These are phyloP conservation scores for Alternaria novae-zelandiae DNA, from an alignment of 2,329 filamentous ascomycete species.

Conservation along the genomic window DNA sequence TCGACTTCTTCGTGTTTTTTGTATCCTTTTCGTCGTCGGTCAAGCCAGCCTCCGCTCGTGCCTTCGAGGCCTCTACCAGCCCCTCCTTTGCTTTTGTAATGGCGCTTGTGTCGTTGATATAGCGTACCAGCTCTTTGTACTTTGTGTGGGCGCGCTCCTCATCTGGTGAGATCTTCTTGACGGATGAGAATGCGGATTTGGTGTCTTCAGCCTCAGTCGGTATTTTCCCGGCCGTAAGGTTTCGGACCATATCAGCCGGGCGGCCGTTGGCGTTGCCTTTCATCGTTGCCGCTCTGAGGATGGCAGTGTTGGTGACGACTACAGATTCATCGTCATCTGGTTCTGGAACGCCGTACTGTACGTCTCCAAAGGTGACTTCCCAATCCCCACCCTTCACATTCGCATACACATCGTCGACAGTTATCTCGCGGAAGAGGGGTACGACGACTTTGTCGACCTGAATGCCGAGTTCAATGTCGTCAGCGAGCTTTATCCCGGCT, in stretches of 20 bases:
- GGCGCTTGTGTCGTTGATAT: slow-evolving; percentile 40
- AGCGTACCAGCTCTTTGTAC: slow-evolving; percentile 51
- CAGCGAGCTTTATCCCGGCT: slow-evolving; percentile 59
- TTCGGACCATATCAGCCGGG: slow-evolving; percentile 33
- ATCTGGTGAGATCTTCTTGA: slow-evolving; percentile 54
- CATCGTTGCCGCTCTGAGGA: slow-evolving; percentile 52
- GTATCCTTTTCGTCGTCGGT: slow-evolving; percentile 33
- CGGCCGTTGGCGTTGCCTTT: slow-evolving; percentile 13
- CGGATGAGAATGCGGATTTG: slow-evolving; percentile 46
- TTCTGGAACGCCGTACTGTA: slow-evolving; percentile 38
- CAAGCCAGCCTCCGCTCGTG: slow-evolving; percentile 29
- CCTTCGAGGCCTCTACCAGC: slow-evolving; percentile 30
- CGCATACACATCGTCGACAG: slow-evolving; percentile 61
- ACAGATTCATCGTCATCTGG: slow-evolving; percentile 49
- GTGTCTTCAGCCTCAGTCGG: slow-evolving; percentile 40
- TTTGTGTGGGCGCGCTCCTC: slow-evolving; percentile 52
- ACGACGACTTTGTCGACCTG: slow-evolving; percentile 58
- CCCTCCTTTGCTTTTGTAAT: slow-evolving; percentile 36
- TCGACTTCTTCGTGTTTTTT: slow-evolving; percentile 9
- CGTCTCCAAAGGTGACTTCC: slow-evolving; percentile 57
- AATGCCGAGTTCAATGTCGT: slow-evolving; percentile 62
- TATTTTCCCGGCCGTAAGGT: slow-evolving; percentile 50
- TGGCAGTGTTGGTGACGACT: slow-evolving; percentile 54
- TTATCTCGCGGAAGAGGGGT: slow-evolving; percentile 57
- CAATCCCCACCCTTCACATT: slow-evolving; percentile 60